Base-by-base conservation (phyloP, 305 asterid species). In the Striga hermonthica region DNA sequence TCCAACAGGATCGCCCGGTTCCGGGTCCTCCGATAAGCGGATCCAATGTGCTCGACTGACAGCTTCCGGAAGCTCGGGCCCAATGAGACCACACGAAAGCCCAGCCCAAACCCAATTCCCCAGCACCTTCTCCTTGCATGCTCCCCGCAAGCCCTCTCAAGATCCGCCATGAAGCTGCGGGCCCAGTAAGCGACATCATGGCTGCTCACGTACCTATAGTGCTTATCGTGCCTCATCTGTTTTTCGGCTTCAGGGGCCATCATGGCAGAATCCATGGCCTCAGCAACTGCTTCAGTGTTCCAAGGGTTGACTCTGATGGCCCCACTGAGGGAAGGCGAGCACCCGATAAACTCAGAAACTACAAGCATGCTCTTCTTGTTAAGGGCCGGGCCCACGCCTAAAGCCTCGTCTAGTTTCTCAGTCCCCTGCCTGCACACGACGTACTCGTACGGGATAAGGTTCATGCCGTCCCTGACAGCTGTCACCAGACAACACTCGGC, bases 181-280 rank as follows among this genome's bases (percentile, higher is more conserved):
- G 97, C 91, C 97, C 97, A 90, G 60, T 90, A 90, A 0, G 95
- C 95, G 45, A 90, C 97, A 72, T 90, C 88, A 72, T 90, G 97
- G 40, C 90, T 85, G 43, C 86, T 85, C 4, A 90, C 97, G 62
- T 90, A 90, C 72, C 73, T 85, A 66, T 87, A 87, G 74, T 90
- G 95, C 79, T 90, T 90, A 58, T 90, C 97, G 22, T 90, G 97
- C 49, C 97, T 67, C 94, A 90, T 75, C 67, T 85, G 94, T 15
- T 85, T 90, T 79, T 90, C 97, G 5, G 74, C 79, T 78, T 90
- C 95, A 0, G 94, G 72, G 9, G 80, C 71, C 63, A 79, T 67
- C 71, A 87, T 74, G 54, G 97, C 95, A 13, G 91, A 78, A 63
- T 85, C 84, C 97, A 90, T 90, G 38, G 97, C 95, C 72, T 90